phyloP scores from a whole-genome alignment of 768 basidiomycete genomes.

The Kwoniella heveanensis region DNA sequence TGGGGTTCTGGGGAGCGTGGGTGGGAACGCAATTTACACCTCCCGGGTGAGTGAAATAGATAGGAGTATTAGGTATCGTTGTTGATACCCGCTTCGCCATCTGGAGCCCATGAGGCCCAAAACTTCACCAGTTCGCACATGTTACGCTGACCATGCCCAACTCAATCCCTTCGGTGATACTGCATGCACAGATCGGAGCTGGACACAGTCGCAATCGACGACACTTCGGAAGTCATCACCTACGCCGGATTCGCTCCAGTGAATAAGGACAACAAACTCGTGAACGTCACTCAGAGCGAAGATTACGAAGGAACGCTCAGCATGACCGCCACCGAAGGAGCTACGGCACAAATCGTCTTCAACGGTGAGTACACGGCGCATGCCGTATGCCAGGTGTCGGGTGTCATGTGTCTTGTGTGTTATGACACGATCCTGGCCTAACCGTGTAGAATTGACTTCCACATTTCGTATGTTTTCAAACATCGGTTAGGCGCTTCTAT shows the following conservation, averaged over 20 bases:
- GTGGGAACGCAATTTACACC: constrained; percentile 21
- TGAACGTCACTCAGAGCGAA: neutral
- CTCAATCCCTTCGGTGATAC: neutral
- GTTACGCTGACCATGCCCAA: neutral
- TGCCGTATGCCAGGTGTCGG: no score
- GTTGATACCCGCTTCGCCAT: no score
- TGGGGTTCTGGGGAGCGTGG: constrained; percentile 23
- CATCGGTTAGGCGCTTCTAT: constrained; percentile 47
- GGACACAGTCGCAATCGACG: constrained; percentile 19
- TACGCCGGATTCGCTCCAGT: constrained; percentile 28
- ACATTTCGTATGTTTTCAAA: no score
- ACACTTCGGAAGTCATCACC: constrained; percentile 14
- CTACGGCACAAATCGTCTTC: constrained; percentile 37
- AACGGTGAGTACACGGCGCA: constrained; percentile 37
- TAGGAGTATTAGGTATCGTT: no score
- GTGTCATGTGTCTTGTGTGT: no score
- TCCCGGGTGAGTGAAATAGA: constrained; percentile 17
- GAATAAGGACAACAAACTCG: constrained; percentile 4
- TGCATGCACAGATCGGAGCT: constrained; percentile 14
- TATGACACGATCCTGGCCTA: no score
- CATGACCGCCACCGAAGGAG: constrained; percentile 32
- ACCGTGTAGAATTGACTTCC: no score
- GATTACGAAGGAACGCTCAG: constrained; percentile 37
- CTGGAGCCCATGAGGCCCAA: neutral
- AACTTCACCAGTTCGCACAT: no score